phyloP scores from a whole-genome alignment of 768 basidiomycete species.

The Podaxis sp. region DNA sequence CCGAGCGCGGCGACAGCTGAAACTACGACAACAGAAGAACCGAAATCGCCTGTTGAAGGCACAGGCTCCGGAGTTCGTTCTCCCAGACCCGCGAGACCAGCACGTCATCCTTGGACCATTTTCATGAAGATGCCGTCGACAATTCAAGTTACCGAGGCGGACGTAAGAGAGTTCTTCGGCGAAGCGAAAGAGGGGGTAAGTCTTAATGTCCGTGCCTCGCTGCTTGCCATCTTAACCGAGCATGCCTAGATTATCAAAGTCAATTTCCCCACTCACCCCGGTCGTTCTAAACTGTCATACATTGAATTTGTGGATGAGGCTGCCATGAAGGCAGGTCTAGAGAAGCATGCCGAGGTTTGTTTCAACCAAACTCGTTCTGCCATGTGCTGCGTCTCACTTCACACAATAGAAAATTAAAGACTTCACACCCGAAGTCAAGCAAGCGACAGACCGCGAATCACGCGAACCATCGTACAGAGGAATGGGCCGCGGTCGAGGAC shows the following conservation, averaged over 20 bases:
- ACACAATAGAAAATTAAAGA: slow-evolving; percentile 66
- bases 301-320: slow-evolving; percentile 91
- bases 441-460: slow-evolving; percentile 60
- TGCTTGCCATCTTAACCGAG: slow-evolving; percentile 4
- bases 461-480: slow-evolving; percentile 34
- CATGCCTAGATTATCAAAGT: slow-evolving; percentile 62
- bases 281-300: slow-evolving; percentile 68
- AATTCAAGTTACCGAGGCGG: slow-evolving; percentile 52
- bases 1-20: slow-evolving; percentile 13
- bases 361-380: background rate
- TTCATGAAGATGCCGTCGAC: slow-evolving; percentile 66
- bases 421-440: slow-evolving; percentile 60
- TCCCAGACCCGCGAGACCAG: slow-evolving; percentile 61
- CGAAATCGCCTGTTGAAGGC: slow-evolving; percentile 56
- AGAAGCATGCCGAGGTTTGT: slow-evolving; percentile 70
- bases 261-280: slow-evolving; percentile 50
- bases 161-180: slow-evolving; percentile 75
- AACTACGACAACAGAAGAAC: slow-evolving; percentile 31
- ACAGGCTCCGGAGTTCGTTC: slow-evolving; percentile 63
- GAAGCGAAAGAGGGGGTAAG: slow-evolving; percentile 68
- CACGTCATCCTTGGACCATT: slow-evolving; percentile 80
- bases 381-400: slow-evolving; percentile 13
- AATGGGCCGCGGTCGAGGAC: slow-evolving; percentile 31
- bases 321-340: slow-evolving; percentile 76
- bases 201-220: slow-evolving; percentile 14